phyloP scores from a whole-genome alignment of 805 yeast genomes.

The Candida jianshihensis region DNA sequence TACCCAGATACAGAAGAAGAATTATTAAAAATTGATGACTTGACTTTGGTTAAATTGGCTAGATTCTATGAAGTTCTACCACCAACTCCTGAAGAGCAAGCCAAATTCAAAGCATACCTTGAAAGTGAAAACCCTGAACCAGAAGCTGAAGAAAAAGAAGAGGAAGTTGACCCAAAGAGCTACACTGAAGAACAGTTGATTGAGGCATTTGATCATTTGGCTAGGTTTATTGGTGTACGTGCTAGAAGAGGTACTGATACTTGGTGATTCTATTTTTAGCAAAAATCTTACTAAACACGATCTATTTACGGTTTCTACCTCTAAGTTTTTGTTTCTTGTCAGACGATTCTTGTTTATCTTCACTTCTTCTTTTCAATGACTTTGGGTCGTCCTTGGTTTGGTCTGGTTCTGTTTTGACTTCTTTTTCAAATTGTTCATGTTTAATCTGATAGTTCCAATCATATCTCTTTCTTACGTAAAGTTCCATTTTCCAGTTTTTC shows the following conservation, averaged over 20 bases:
- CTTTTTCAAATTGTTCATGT: slow-evolving; percentile 37
- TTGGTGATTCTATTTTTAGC: slow-evolving; percentile 34
- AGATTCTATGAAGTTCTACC: slow-evolving; percentile 73
- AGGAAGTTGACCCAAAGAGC: slow-evolving; percentile 22
- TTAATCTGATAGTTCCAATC: slow-evolving; percentile 76
- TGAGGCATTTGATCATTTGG: slow-evolving; percentile 53
- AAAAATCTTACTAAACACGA: background rate
- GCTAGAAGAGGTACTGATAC: slow-evolving; percentile 44
- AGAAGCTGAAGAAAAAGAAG: slow-evolving; percentile 23
- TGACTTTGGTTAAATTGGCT: slow-evolving; percentile 45
- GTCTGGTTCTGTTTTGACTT: slow-evolving; percentile 19
- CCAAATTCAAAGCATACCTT: slow-evolving; percentile 41
- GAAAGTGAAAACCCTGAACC: slow-evolving; percentile 42
- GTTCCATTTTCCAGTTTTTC: slow-evolving; percentile 92
- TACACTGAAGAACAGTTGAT: slow-evolving; percentile 42
- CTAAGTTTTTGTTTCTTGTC: slow-evolving; percentile 21
- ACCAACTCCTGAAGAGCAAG: slow-evolving; percentile 50
- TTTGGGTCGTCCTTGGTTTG: background rate
- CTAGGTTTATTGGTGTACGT: slow-evolving; percentile 61
- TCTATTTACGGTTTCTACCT: slow-evolving; percentile 22
- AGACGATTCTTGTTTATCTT: background rate
- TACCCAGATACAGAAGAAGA: slow-evolving; percentile 57
- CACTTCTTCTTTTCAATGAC: slow-evolving; percentile 10
- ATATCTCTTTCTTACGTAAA: slow-evolving; percentile 59
- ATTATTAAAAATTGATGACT: slow-evolving; percentile 40